Base-by-base conservation (phyloP, 495 filamentous ascomycete genomes). In the Neurospora sp. region DNA sequence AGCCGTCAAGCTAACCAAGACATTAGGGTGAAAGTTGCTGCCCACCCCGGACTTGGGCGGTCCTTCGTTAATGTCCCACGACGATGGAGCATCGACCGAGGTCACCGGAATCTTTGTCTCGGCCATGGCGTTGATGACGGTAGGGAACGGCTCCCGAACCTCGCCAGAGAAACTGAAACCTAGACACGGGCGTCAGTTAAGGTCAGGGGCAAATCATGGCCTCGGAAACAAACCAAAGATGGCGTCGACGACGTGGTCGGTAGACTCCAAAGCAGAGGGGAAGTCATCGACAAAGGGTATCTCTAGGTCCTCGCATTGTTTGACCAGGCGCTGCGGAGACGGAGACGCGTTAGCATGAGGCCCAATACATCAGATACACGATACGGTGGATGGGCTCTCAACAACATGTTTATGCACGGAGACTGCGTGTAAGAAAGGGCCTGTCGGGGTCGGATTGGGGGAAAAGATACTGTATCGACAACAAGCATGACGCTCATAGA, bases 91-190 rank as follows among this genome's bases (percentile, higher is more conserved):
- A 76, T 99, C 96, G 10, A 99, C 93, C 4, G 93, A 90, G 8
- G 95, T 89, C 6, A 98, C 91, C 0, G 94, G 92, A 22, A 95
- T 77, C 16, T 82, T 82, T n/a, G 91, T 89, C 16, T 88, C 85
- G 69, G 91, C 87, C 70, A 99, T 86, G 17, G 92, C 90, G 41
- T 86, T 84, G 76, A 99, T 94, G 27, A 97, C 90, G 3, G 87
- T 83, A 0, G 89, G 89, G 78, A 98, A 98, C 1, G 96, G 96
- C 74, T 96, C 94, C 7, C 96, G 91, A 41, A 99, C 89, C 69
- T 94, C 89, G 12, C 94, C 94, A n/a, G 90, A 90, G 83, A 98
- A 98, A 76, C 91, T 94, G 86, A 98, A 99, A 48, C 94, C 89
- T 91, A 12, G 68, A 70, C 7, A 14, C 45, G 40, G 7, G 27